Percentiles rank a stretch among this genome's conserved stretches.
These are phyloP conservation scores for Daldinia vernicosa DNA, from an alignment of 495 filamentous ascomycete genomes.

Conservation along the genomic window DNA sequence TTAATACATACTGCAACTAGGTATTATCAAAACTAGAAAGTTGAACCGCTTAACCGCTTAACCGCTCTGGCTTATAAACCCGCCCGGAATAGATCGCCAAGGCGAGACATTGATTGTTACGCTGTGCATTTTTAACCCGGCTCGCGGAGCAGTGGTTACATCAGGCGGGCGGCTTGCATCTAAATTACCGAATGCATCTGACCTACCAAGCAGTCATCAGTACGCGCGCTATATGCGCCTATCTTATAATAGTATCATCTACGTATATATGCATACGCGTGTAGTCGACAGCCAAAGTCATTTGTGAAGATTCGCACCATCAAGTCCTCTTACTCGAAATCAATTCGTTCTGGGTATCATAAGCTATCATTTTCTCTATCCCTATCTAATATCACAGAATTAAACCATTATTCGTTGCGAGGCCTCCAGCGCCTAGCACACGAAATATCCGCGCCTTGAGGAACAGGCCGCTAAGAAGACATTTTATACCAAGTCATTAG, in stretches of 20 bases:
- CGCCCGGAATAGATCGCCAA: neutral
- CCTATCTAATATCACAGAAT: neutral
- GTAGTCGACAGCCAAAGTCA: neutral
- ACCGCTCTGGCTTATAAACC: neutral
- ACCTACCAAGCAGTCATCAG: neutral
- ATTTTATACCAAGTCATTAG: conserved; percentile 32
- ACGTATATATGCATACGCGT: neutral
- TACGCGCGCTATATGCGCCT: neutral
- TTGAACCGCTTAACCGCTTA: neutral
- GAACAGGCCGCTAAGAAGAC: neutral
- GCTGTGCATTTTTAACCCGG: neutral
- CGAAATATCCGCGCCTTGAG: neutral
- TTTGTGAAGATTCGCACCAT: neutral
- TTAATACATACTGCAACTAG: too few species aligned
- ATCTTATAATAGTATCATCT: neutral
- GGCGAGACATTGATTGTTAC: neutral
- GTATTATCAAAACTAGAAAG: neutral
- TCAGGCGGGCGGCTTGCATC: neutral
- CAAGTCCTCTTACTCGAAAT: neutral
- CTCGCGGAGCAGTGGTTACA: neutral
- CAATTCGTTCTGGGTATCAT: conserved; percentile 25
- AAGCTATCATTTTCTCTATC: conserved; percentile 16
- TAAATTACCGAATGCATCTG: neutral
- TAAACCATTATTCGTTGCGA: neutral
- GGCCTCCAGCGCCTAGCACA: conserved; percentile 2